Base-by-base conservation (phyloP, 1,139 yeast genomes). In the Sugiyamaella grinbergsii region DNA sequence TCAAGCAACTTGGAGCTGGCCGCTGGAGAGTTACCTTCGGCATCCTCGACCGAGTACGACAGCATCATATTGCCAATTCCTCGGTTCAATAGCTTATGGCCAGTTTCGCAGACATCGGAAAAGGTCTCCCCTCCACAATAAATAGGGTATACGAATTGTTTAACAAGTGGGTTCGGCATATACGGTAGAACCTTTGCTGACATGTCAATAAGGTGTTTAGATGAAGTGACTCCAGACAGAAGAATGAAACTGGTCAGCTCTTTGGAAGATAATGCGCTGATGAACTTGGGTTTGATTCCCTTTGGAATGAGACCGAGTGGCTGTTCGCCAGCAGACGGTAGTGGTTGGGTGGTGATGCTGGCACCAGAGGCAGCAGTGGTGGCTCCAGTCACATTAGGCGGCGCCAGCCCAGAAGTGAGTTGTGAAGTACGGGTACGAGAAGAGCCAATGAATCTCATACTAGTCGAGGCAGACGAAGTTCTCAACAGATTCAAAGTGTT, bases 61-160 rank as follows among this genome's bases (percentile, higher is more conserved):
- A 91, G 76, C 96, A 93, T 90, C 95, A 90, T 88, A 73, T 91
- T 91, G 60, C 87, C 81, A 64, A 90, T 85, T 11, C 95, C 95
- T 56, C 95, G 77, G 52, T 77, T 69, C 52, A 80, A 74, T 58
- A 93, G 75, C 55, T 81, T 74, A 49, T 75, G 72, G 50, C 95
- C 96, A 4, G 95, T 85, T 49, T 74, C 68, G 52, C 79, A 75
- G 19, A 90, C 94, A 58, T 90, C 86, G 8, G 70, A 71, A 52
- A 83, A 76, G 49, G 80, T 81, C 62, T 87, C 95, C 48, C 98
- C 98, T 33, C 98, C 98, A 66, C 95, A 86, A 71, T 90, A 91
- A 55, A 88, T 77, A 56, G 85, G 84, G 67, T 88, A 90, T 15
- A 91, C 88, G 59, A 90, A 75, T 37, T 80, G 71, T 69, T 83